Evolutionary conservation across 1,139 yeast species (phyloP), one percentile per base, ranked within the genome.

Genomic region (Candida sanyaensis): DNA sequence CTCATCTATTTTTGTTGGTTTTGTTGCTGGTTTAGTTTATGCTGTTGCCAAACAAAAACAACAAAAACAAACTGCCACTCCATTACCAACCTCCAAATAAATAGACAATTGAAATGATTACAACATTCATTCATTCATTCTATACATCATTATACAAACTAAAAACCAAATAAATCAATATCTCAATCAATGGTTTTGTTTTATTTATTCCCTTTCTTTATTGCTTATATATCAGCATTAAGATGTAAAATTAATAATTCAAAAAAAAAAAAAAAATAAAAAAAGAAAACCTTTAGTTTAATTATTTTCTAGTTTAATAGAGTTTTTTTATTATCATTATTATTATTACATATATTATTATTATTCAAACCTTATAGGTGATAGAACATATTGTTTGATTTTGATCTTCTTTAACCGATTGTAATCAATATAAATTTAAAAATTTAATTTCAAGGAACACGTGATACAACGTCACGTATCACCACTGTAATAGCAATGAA

Each of bases 1-100:
- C 54, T 73, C 91, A 33, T 93, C 98, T 46, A 95, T 93, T 65
- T 81, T 89, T 64, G 78, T 92, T 55, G 99, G 99, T 48, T 93
- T 95, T 73, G 75, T 83, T 55, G 96, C 99, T 53, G 99, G 99
- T 66, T 75, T 93, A 57, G 96, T 92, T 45, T 95, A 92, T 70
- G 92, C 97, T 48, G 89, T 89, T 55, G 96, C 97, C 52, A 91
- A 91, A 77, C 86, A 84, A 70, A 80, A 79, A 68, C 96, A 90
- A 60, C 69, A 61, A 49, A 73, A 67, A 59, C 77, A 71, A 43
- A 62, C 52, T 9, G 43, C 44, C 21, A 50, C 50, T 45, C 11
- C 39, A 30, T 52, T 54, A 45, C 57, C 57, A 47, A 46, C 53
- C 28, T 38, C 50, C 17, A 53, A 52, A 41, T 50, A 50, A 36